A percentile compares a stretch with the other conserved stretches of the same genome.
phyloP scores from a whole-genome alignment of 1,284 basidiomycete species.

The Leccinum ponderosum region DNA sequence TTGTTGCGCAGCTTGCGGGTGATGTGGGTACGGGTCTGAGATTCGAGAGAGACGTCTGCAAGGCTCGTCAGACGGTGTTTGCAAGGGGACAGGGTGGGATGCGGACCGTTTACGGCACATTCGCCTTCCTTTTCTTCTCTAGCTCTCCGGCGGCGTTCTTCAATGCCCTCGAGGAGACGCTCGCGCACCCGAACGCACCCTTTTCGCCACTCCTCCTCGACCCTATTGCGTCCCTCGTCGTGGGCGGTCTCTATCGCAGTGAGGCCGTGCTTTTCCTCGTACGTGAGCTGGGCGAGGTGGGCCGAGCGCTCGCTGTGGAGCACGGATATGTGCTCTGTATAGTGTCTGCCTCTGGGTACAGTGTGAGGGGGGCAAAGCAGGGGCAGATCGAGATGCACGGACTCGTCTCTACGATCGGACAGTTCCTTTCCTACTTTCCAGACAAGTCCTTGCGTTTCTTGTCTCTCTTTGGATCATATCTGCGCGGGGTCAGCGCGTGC shows the following conservation, averaged over 20 bases:
- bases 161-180: constrained; percentile 76
- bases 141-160: constrained; percentile 71
- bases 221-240: constrained; percentile 71
- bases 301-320: constrained; percentile 73
- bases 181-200: constrained; percentile 71
- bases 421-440: constrained; percentile 66
- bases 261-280: constrained; percentile 63
- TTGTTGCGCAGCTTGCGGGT: constrained; percentile 81
- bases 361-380: constrained; percentile 12
- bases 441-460: constrained; percentile 66
- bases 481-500: constrained; percentile 11
- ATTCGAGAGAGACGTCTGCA: constrained; percentile 66
- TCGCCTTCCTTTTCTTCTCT: constrained; percentile 83
- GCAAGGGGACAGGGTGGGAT: neutral
- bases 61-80: constrained; percentile 6
- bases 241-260: constrained; percentile 66
- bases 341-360: constrained; percentile 47
- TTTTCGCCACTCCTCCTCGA: constrained; percentile 76
- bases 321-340: constrained; percentile 52
- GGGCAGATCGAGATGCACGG: constrained; percentile 34
- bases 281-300: constrained; percentile 58
- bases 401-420: constrained; percentile 73
- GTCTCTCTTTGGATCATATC: constrained; percentile 49
- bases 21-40: constrained; percentile 72
- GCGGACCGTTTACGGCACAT: neutral